These are phyloP conservation scores for Dioscorea cayenensis DNA, from an alignment of 116 monocot species.

Conservation along the genomic window DNA sequence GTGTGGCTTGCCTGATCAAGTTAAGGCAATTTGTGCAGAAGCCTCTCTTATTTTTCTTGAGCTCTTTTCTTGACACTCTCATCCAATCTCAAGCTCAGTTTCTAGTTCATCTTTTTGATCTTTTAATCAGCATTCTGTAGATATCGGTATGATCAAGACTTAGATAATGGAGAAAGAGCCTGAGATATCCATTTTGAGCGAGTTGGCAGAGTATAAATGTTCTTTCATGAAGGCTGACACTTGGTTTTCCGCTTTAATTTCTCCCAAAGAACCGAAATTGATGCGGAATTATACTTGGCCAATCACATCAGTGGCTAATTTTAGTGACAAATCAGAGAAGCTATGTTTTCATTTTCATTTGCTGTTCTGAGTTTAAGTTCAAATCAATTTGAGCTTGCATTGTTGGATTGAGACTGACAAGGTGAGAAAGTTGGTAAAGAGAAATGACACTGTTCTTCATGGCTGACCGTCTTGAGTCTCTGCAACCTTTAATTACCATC, in stretches of 20 bases:
- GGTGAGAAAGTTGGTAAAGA: slow-evolving; percentile 69
- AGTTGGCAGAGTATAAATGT: slow-evolving; percentile 55
- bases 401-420: slow-evolving; percentile 51
- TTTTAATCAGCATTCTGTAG: slow-evolving; percentile 56
- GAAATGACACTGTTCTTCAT: slow-evolving; percentile 70
- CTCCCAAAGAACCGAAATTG: slow-evolving; percentile 44
- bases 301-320: too few relatives aligned
- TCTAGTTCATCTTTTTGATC: slow-evolving; percentile 37
- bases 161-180: slow-evolving; percentile 70
- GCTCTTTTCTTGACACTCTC: slow-evolving; percentile 38
- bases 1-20: slow-evolving; percentile 62
- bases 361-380: slow-evolving; percentile 22
- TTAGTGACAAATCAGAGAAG: slow-evolving; percentile 59
- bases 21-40: slow-evolving; percentile 63
- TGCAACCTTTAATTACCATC: slow-evolving; percentile 22
- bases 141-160: slow-evolving; percentile 48
- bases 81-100: slow-evolving; percentile 38
- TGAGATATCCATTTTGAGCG: slow-evolving; percentile 79
- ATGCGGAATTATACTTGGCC: too few relatives aligned
- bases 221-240: slow-evolving; percentile 52
- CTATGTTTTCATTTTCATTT: slow-evolving; percentile 31
- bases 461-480: slow-evolving; percentile 68
- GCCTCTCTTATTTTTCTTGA: slow-evolving; percentile 9
- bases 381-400: slow-evolving; percentile 49
- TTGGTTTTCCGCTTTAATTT: background rate